Percentiles rank a stretch among this genome's conserved stretches.
Evolutionary conservation across 495 filamentous ascomycete species (phyloP).

Genomic region (Penicillium odoratum): DNA sequence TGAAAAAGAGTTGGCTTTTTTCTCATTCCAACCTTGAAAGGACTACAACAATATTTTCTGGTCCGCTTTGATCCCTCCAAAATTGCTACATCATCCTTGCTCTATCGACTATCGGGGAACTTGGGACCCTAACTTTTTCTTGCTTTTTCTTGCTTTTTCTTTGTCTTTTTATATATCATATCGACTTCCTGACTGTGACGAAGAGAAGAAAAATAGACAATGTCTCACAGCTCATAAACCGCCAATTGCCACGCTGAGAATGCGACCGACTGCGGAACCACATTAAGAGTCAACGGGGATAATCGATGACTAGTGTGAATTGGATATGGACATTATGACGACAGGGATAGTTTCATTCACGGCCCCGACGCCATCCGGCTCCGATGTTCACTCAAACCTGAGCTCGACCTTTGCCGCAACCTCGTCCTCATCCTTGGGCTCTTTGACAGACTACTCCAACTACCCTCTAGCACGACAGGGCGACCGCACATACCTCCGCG

Average conservation of each 20-base stretch:
- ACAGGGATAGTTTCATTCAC: constrained; percentile 29
- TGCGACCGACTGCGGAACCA: constrained; percentile 31
- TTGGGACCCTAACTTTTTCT: background rate
- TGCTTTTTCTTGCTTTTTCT: constrained; percentile 1
- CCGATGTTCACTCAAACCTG: constrained; percentile 41
- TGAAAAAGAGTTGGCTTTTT: background rate
- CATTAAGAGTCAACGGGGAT: constrained; percentile 23
- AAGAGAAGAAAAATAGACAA: constrained; percentile 8
- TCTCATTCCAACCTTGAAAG: background rate
- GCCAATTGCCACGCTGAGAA: constrained; percentile 30
- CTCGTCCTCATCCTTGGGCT: constrained; percentile 40
- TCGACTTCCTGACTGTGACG: constrained; percentile 1
- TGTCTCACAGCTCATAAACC: constrained; percentile 29
- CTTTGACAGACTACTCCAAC: constrained; percentile 46
- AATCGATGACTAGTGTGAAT: constrained; percentile 21
- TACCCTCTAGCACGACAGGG: constrained; percentile 70
- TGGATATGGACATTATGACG: constrained; percentile 32
- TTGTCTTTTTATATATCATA: constrained; percentile 1
- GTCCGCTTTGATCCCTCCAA: constrained; percentile 13
- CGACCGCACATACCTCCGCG: constrained; percentile 79
- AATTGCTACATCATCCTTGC: constrained; percentile 10
- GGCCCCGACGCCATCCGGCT: constrained; percentile 34
- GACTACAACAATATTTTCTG: constrained; percentile 17
- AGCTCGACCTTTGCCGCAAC: constrained; percentile 40
- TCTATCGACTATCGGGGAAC: background rate